Evolutionary conservation across 2,329 filamentous ascomycete genomes (phyloP), one percentile per base, ranked within the genome.

Genomic region (Didymosphaeria variabile): DNA sequence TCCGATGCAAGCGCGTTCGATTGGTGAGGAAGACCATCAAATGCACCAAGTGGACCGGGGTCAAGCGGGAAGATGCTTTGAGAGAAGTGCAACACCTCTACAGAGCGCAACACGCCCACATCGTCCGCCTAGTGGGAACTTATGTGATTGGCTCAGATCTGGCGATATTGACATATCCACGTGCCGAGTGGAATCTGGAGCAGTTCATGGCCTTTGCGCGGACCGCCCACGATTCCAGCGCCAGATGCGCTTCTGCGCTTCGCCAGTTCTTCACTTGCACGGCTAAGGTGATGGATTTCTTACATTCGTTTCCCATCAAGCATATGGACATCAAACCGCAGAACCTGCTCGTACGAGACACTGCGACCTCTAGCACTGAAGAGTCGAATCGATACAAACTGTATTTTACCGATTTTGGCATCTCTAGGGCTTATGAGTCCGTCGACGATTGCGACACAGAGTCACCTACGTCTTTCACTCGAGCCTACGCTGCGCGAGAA

Each of bases 251-350:
- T 42, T 52, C 46, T 12, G 23, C 44, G 34, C 55, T 49, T 31
- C 52, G 52, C 38, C 47, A 51, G 46, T 49, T 59, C 44, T 46
- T 62, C 26, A 56, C 56, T 8, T 71, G 70, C 40, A 53, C 70
- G 9, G 45, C 49, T 2, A 62, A 57, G 13, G 62, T 63, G 0
- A 1, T 73, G 6, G 23, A 19, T 10, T 66, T 64, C 31, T 61
- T 73, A 3, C 71, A 72, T 29, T n/a, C 26, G 1, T 47, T 59
- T 1, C 40, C 56, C 0, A 61, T 66, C 6, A 72, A 70, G 42
- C 71, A 73, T 56, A 69, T 69, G 67, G 68, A 71, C 40, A 68
- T 72, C 60, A 70, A 73, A 45, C 71, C 71, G 0, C 55, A 67
- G 36, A 73, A 72, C 26, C 46, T 72, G 10, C 60, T 72, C 5